Evolutionary conservation across 2,329 filamentous ascomycete species (phyloP).

Genomic region (Alternaria burnsii): DNA sequence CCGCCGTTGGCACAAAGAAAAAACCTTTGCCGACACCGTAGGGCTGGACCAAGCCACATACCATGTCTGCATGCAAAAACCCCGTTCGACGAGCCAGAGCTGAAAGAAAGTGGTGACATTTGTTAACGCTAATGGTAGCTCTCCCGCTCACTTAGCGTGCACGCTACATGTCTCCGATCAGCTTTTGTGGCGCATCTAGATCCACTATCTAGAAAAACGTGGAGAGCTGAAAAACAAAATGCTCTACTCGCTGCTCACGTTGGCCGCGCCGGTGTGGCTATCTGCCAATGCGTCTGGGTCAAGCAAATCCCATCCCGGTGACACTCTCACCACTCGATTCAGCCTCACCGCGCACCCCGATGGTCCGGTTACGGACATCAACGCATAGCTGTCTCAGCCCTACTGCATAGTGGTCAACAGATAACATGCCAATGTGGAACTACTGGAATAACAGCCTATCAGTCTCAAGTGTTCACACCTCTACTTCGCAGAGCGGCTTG

Average conservation of each 20-base stretch:
- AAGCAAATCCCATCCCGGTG: background rate
- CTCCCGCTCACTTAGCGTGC: background rate
- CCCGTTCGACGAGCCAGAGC: background rate
- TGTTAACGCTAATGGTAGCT: background rate
- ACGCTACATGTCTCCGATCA: slow-evolving; percentile 1
- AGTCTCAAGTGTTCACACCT: background rate
- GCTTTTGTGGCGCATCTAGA: slow-evolving; percentile 1
- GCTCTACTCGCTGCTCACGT: too few species aligned
- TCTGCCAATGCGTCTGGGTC: background rate
- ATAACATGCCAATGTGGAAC: background rate
- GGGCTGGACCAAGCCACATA: background rate
- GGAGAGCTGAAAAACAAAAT: slow-evolving; percentile 7
- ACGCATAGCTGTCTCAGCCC: background rate
- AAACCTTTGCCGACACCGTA: background rate
- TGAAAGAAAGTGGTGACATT: slow-evolving; percentile 2
- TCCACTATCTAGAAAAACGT: slow-evolving; percentile 2
- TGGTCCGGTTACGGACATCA: background rate
- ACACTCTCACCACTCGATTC: background rate
- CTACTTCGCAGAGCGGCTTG: background rate
- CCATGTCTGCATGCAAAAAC: background rate
- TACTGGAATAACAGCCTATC: background rate
- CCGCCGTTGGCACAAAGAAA: background rate
- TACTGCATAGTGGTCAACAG: background rate
- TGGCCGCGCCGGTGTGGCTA: background rate
- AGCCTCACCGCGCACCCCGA: background rate